These are phyloP conservation scores for Catunica adiposa DNA, from an alignment of 2,329 filamentous ascomycete species.

Conservation along the genomic window DNA sequence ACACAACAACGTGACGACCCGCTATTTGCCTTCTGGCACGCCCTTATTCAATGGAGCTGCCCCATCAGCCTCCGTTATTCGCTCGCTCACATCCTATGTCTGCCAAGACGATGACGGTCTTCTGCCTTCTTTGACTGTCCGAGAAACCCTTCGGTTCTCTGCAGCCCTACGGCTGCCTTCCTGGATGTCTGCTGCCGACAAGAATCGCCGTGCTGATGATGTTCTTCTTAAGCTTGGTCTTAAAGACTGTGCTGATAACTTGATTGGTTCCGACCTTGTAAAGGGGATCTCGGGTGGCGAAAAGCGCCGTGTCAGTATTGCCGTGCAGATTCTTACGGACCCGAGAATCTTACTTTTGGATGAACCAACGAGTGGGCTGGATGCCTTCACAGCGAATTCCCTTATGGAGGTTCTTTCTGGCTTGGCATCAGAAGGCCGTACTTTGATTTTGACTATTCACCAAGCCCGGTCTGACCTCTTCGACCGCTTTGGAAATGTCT, in stretches of 20 bases:
- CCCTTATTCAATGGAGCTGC: slow-evolving; percentile 54
- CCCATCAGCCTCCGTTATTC: slow-evolving; percentile 51
- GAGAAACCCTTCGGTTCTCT: slow-evolving; percentile 56
- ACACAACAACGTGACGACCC: slow-evolving; percentile 42
- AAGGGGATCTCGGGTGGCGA: slow-evolving; percentile 71
- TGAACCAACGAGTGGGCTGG: slow-evolving; percentile 59
- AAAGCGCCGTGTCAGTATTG: slow-evolving; percentile 62
- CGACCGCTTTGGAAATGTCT: slow-evolving; percentile 50
- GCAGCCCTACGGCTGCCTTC: slow-evolving; percentile 54
- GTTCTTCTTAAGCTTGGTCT: slow-evolving; percentile 59
- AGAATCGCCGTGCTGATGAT: slow-evolving; percentile 50
- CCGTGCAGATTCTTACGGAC: slow-evolving; percentile 60
- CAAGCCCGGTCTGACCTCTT: slow-evolving; percentile 62
- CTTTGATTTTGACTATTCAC: slow-evolving; percentile 61
- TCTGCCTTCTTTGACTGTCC: slow-evolving; percentile 56
- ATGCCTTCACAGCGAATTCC: slow-evolving; percentile 61
- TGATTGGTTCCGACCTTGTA: slow-evolving; percentile 54
- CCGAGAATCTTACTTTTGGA: slow-evolving; percentile 57
- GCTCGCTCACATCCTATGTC: slow-evolving; percentile 59
- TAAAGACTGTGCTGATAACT: slow-evolving; percentile 60
- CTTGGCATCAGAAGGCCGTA: slow-evolving; percentile 56
- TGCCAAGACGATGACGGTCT: slow-evolving; percentile 65
- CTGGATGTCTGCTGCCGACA: slow-evolving; percentile 53
- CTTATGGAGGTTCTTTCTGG: slow-evolving; percentile 59
- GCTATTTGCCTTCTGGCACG: slow-evolving; percentile 43